Evolutionary conservation across 805 yeast species (phyloP).

Genomic region (Citeromyces matritensis): DNA sequence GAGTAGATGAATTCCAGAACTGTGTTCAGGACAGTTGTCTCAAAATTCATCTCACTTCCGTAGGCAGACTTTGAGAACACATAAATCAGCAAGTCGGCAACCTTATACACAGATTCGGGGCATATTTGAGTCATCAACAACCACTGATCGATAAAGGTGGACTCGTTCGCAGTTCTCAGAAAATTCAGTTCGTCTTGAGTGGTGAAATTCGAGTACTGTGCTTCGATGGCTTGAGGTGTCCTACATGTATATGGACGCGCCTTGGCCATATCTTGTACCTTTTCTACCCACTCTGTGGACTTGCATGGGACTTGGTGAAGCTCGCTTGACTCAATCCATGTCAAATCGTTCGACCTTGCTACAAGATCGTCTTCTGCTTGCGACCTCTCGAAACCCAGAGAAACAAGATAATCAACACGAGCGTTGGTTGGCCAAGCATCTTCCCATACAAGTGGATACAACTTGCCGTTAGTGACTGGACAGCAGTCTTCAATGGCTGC

Average conservation of each 20-base stretch:
- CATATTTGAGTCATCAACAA: slow-evolving; percentile 24
- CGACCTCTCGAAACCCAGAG: slow-evolving; percentile 14
- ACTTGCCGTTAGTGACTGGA: slow-evolving; percentile 16
- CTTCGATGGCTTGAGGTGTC: slow-evolving; percentile 14
- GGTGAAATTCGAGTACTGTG: slow-evolving; percentile 20
- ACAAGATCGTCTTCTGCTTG: slow-evolving; percentile 14
- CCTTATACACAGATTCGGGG: slow-evolving; percentile 17
- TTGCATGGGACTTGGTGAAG: slow-evolving; percentile 8
- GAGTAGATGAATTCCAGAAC: slow-evolving; percentile 18
- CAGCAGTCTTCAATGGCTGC: slow-evolving; percentile 18
- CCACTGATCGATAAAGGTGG: slow-evolving; percentile 23
- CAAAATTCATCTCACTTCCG: slow-evolving; percentile 17
- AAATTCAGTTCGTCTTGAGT: slow-evolving; percentile 24
- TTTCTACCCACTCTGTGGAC: slow-evolving; percentile 16
- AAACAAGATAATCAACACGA: slow-evolving; percentile 15
- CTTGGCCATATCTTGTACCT: slow-evolving; percentile 5
- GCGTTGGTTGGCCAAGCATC: slow-evolving; percentile 24
- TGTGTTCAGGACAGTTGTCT: slow-evolving; percentile 18
- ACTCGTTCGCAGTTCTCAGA: slow-evolving; percentile 18
- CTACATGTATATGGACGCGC: slow-evolving; percentile 10
- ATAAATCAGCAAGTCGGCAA: slow-evolving; percentile 22
- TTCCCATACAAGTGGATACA: slow-evolving; percentile 20
- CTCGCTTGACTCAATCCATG: slow-evolving; percentile 6
- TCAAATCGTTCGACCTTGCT: slow-evolving; percentile 9
- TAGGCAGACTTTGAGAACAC: slow-evolving; percentile 17